phyloP scores from a whole-genome alignment of 164 flowering plant species.

The Dillenia suffruticosa region DNA sequence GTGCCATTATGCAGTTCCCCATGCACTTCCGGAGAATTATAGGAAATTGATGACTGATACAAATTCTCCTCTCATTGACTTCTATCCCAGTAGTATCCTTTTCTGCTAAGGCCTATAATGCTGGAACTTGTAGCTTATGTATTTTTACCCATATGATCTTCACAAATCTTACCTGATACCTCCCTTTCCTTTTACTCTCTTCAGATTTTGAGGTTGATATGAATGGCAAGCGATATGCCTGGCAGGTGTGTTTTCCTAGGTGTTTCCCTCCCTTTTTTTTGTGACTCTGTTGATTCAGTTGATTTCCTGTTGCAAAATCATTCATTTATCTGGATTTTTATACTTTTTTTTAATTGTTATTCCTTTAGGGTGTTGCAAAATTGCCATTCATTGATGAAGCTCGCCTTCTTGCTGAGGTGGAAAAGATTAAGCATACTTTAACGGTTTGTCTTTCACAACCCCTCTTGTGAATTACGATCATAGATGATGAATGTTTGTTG shows the following conservation, averaged over 20 bases:
- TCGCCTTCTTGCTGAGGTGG: constrained; percentile 80
- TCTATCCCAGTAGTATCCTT: constrained; percentile 80
- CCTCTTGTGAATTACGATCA: too few species aligned
- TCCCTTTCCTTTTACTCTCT: too few species aligned
- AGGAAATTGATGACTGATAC: constrained; percentile 87
- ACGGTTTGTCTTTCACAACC: constrained; percentile 43
- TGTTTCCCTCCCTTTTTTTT: too few species aligned
- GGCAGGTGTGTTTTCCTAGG: constrained; percentile 65
- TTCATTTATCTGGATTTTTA: constrained; percentile 2
- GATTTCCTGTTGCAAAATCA: not conserved
- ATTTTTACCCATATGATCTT: too few species aligned
- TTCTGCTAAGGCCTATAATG: not conserved
- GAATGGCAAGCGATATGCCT: constrained; percentile 95
- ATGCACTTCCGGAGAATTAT: constrained; percentile 86
- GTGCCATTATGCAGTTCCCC: constrained; percentile 63
- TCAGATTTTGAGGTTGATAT: constrained; percentile 99
- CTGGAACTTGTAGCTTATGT: too few species aligned
- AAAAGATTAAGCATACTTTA: constrained; percentile 70
- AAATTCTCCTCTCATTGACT: constrained; percentile 87
- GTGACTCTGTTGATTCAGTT: too few species aligned
- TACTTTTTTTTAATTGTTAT: constrained; percentile 1
- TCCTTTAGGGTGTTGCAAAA: constrained; percentile 79
- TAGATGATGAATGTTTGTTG: too few species aligned
- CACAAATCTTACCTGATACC: not conserved
- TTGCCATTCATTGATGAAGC: constrained; percentile 94